Conservation (phyloP, 2,329 filamentous ascomycete genomes). For the Aspergillus piperis region DNA sequence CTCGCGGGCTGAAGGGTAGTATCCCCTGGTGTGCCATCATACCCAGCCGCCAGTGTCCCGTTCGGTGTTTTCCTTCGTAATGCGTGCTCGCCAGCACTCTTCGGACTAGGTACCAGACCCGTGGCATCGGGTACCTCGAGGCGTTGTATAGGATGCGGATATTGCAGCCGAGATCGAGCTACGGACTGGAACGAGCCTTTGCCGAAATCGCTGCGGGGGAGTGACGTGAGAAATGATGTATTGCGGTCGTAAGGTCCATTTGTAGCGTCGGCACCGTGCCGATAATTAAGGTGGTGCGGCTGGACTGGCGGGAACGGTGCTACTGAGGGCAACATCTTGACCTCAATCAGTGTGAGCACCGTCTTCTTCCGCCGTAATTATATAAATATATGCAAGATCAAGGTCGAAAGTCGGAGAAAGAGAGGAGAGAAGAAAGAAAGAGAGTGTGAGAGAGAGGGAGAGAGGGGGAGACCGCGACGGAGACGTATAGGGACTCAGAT, state of each 20-base stretch:
- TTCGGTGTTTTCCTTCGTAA: constrained; percentile 89
- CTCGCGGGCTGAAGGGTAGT: constrained; percentile 70
- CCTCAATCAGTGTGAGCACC: constrained; percentile 8
- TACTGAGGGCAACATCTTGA: constrained; percentile 53
- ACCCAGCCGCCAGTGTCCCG: constrained; percentile 88
- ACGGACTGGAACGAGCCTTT: constrained; percentile 31
- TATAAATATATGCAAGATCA: background rate
- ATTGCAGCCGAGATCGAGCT: constrained; percentile 37
- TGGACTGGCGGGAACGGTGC: constrained; percentile 47
- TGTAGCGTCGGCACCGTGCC: constrained; percentile 32
- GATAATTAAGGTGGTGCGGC: constrained; percentile 41
- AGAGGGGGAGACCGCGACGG: constrained; percentile 1
- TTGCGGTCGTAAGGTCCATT: constrained; percentile 36
- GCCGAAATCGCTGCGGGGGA: constrained; percentile 29
- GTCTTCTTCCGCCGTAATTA: constrained; percentile 16
- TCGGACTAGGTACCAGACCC: constrained; percentile 25
- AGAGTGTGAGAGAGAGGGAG: background rate
- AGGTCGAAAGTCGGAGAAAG: constrained; percentile 2
- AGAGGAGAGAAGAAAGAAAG: background rate
- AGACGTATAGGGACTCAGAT: constrained; percentile 4
- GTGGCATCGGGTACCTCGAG: constrained; percentile 32
- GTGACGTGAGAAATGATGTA: constrained; percentile 25
- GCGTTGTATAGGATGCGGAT: constrained; percentile 44
- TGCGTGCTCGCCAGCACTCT: constrained; percentile 64
- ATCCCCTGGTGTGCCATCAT: constrained; percentile 79